Evolutionary conservation across 1,284 basidiomycete species (phyloP), one percentile per base, ranked within the genome.

Genomic region (Irpex rosettiformis): DNA sequence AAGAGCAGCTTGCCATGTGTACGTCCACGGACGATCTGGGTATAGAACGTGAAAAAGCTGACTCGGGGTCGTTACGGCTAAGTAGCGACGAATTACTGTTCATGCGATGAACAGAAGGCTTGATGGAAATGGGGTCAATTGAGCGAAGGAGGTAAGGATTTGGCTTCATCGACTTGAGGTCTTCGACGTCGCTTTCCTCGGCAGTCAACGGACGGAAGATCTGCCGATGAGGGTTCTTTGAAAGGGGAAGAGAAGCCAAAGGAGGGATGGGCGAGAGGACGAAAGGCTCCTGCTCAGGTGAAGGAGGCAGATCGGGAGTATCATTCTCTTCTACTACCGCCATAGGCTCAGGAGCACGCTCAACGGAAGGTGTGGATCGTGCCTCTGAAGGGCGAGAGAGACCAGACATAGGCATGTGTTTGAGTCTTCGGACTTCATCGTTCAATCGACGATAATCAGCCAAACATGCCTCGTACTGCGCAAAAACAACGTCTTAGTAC

Each of bases 261-360:
- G 71, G 67, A 48, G 69, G 63, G 7, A 78, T 70, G 53, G 76
- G 76, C 3, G 76, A 77, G 4, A 77, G 70, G 56, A 69, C 71
- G 60, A 78, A 72, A 37, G 72, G 65, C 54, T 55, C 54, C 18
- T 33, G 49, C 18, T 54, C 45, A n/a, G 48, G 48, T 8, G 48
- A 51, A n/a, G 48, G 24, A 10, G 48, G 18, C 13, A 22, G 11
- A 30, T 59, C 69, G 21, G 66, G 56, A 18, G 54, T 29, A 6
- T 60, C 56, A 8, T 63, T 58, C 21, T 67, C 68, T 49, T 67
- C 67, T 25, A 65, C 57, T 37, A 67, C 59, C 51, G 66, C 62
- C 57, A 69, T 56, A 3, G 65, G 59, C 29, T 74, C 71, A 5
- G 65, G 37, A 49, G 65, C 22, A 66, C 48, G 48, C 57, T 6